Evolutionary conservation across 192 early-diverging fungal species (phyloP), one percentile per base, ranked within the genome.

Genomic region (Podila verticillata): DNA sequence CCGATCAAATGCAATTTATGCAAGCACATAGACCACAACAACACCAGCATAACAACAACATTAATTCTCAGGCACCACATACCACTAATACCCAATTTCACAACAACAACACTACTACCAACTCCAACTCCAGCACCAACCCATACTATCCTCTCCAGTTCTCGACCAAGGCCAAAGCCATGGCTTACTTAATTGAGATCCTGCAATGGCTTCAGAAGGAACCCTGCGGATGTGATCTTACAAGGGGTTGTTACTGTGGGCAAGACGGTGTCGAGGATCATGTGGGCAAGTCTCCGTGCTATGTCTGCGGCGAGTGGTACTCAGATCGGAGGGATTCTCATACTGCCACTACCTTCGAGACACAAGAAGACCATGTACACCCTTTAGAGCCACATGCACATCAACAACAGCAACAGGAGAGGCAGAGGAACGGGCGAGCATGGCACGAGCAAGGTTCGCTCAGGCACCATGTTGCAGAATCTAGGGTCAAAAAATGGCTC

Each of bases 371-470:
- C 48, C 62, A 64, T 22, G 48, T 48, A 51, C 61, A 59, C 15
- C 12, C 13, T 4, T 44, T 44, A 15, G 39, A n/a, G n/a, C n/a
- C 39, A 13, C 22, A 12, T 19, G 36, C 36, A 35, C 24, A 35
- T 19, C 51, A 65, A 2, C 44, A 59, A 61, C 26, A 59, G 54
- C 26, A 44, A 5, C 26, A 70, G 7, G 17, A 70, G 9, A 48
- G 31, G 32, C 71, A 65, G 48, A 35, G 61, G 13, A 60, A 70
- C 24, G 75, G 68, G 28, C 70, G 70, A 5, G 58, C 77, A 15
- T 72, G 77, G 77, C 77, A 80, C 63, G 77, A 80, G 48, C 69
- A 80, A 68, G 77, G 77, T 2, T 80, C 77, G 26, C 35, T 80
- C 20, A 48, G 77, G 1, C 77, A 80, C 48, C 77, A 80, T 64